Conservation (phyloP, 306 rosid genomes). For the Sesbania bispinosa region DNA sequence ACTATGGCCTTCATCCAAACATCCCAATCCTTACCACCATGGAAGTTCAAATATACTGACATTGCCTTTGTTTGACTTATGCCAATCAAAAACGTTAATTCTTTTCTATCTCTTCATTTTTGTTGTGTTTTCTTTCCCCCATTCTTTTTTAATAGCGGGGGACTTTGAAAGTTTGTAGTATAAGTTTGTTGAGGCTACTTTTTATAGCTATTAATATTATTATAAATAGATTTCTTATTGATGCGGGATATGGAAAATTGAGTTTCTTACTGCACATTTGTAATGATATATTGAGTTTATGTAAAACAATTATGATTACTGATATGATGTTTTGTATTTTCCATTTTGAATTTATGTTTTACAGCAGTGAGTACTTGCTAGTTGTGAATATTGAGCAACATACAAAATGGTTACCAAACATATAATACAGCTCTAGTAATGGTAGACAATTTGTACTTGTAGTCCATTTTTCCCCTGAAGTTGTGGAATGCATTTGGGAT, state of each 20-base stretch:
- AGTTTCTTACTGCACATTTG: background rate
- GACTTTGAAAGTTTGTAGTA: slow-evolving; percentile 35
- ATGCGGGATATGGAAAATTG: slow-evolving; percentile 15
- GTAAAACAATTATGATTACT: background rate
- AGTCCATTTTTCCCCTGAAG: background rate
- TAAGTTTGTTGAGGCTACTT: slow-evolving; percentile 3
- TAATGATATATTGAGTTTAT: background rate
- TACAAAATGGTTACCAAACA: background rate
- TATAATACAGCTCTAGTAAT: background rate
- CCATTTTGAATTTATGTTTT: background rate
- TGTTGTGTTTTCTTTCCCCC: slow-evolving; percentile 27
- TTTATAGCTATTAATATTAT: background rate
- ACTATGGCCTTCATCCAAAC: background rate
- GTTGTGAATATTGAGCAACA: background rate
- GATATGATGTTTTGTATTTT: background rate
- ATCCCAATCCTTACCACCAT: background rate
- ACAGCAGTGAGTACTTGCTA: background rate
- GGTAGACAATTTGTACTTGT: background rate
- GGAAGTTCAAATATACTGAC: slow-evolving; percentile 2
- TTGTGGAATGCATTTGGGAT: background rate
- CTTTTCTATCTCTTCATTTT: slow-evolving; percentile 8
- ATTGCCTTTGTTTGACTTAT: slow-evolving; percentile 26
- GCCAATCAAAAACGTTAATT: slow-evolving; percentile 8
- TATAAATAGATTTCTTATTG: slow-evolving; percentile 8
- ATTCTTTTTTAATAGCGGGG: slow-evolving; percentile 22